Evolutionary conservation across 306 rosid species (phyloP), one percentile per base, ranked within the genome.

Genomic region (Malus sieversii): DNA sequence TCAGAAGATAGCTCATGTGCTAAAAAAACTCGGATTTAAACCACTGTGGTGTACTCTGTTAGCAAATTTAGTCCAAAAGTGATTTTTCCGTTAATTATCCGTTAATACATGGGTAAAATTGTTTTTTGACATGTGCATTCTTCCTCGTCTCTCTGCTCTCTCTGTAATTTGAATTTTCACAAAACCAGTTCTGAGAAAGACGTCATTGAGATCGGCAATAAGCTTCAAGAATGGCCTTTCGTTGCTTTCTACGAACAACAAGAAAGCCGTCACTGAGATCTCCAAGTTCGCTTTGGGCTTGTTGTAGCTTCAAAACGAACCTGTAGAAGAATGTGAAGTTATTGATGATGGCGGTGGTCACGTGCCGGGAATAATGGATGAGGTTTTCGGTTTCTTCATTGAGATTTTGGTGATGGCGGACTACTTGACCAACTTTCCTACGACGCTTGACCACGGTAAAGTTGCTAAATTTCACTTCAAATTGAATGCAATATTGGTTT

Each of bases 371-470:
- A 81, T 86, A 1, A 85, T 96, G 48, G 88, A 90, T 5, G 95
- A 92, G 70, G 91, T 87, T 80, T 80, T 94, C 73, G 86, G 85
- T 64, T 92, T 92, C 64, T 96, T 86, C 63, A 72, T 72, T 61
- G 85, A 83, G 6, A 89, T 94, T 80, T 87, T 93, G 38, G 30
- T 61, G 75, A 84, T 84, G 63, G 90, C 91, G 1, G 86, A 90
- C 81, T 90, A 81, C 81, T 94, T 96, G 98, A 90, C 86, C 16
- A 88, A 92, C 52, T 94, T 94, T 82, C 96, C 98, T 61, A 75
- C 88, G 68, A 81, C 85, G 15, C 85, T 88, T 9, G 88, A 85
- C 62, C 79, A 84, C 48, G 97, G 98, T 94, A 85, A 58, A 66
- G 68, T 53, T 18, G 45, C 48, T 25, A 19, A 27, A 8, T 38